phyloP scores from a whole-genome alignment of 495 filamentous ascomycete species.

The Aspergillus bertholletiae region DNA sequence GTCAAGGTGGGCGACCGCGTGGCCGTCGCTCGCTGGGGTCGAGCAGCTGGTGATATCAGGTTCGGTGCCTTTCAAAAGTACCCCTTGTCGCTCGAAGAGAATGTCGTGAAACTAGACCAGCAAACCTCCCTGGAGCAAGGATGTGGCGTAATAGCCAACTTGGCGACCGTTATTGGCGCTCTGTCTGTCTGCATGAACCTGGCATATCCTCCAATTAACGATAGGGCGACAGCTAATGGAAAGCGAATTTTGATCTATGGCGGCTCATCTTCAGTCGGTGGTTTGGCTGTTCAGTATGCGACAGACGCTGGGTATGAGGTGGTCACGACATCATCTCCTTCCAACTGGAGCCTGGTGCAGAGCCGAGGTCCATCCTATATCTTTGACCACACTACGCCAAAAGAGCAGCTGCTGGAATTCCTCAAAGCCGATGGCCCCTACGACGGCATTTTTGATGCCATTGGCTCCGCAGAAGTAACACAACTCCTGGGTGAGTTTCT shows the following conservation, averaged over 20 bases:
- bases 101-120: constrained; percentile 6
- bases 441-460: constrained; percentile 1
- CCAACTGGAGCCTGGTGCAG: constrained; percentile 24
- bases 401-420: background rate
- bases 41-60: constrained; percentile 12
- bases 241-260: constrained; percentile 30
- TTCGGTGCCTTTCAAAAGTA: constrained; percentile 30
- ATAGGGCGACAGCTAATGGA: constrained; percentile 11
- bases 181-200: constrained; percentile 18
- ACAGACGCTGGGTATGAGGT: constrained; percentile 26
- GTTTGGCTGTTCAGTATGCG: constrained; percentile 25
- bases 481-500: background rate
- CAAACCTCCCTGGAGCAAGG: constrained; percentile 1
- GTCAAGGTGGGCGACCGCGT: constrained; percentile 23
- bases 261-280: constrained; percentile 22
- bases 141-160: background rate
- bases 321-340: constrained; percentile 29
- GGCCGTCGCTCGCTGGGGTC: constrained; percentile 3
- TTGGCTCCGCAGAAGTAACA: background rate
- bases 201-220: constrained; percentile 1
- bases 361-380: constrained; percentile 11
- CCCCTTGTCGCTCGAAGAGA: constrained; percentile 14
- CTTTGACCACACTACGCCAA: background rate
- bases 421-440: background rate
- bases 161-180: constrained; percentile 15